Evolutionary conservation across 257 asterid species (phyloP), one percentile per base, ranked within the genome.

Genomic region (Petrea volubilis): DNA sequence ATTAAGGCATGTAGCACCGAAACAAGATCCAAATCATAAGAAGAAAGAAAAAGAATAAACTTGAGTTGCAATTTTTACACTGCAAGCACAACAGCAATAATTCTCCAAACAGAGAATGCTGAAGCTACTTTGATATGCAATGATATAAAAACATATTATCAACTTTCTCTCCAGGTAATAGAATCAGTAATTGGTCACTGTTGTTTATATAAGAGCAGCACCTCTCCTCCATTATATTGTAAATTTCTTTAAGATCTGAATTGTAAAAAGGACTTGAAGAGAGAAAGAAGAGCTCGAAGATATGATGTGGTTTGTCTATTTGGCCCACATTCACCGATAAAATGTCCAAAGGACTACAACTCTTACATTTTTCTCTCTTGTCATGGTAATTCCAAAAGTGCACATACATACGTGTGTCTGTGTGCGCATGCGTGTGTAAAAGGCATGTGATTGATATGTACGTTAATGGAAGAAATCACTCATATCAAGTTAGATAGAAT

Each of bases 51-150:
- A 6, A 18, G 27, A 64, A 57, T 29, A 77, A 12, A 21, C 25
- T 0, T n/a, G 13, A 13, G 18, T 3, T 8, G 25, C 34, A 57
- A 57, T 18, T 63, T 55, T 60, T 28, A 51, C 56, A 41, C 60
- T 33, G 51, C 46, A 23, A 43, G 40, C 24, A 56, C 36, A 64
- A 28, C 79, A 55, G n/a, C 21, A 4, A 34, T 18, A 29, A 15
- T 56, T 68, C 12, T 9, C 53, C 20, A 31, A 43, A 38, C 61
- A 74, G 55, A 68, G 70, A 64, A 46, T 33, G 64, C 9, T 56
- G 67, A 17, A 60, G 71, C 36, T 46, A 64, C 60, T 36, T 33
- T 31, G 15, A 43, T 11, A 50, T 72, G 70, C 67, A 61, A 57
- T 52, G 50, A 50, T 57, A 50, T 51, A 25, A 7, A 67, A 49